Percentiles rank a stretch among this genome's conserved stretches.
These are phyloP conservation scores for Leucaena leucocephala DNA, from an alignment of 306 rosid species.

Conservation along the genomic window DNA sequence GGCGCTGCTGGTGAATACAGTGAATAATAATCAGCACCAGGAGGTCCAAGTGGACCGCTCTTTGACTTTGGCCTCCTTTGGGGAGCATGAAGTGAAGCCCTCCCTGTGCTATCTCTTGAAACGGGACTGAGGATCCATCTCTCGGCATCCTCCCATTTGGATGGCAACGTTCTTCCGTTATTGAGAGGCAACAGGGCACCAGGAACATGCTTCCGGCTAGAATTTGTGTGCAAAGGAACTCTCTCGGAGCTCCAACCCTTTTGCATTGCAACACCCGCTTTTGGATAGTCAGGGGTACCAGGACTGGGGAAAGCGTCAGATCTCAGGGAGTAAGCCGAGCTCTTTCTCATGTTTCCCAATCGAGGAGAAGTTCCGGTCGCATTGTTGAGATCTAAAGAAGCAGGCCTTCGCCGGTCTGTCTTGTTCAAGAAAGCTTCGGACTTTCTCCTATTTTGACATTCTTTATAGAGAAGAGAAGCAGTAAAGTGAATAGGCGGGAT, in stretches of 20 bases:
- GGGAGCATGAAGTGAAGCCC: conserved; percentile 53
- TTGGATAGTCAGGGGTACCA: conserved; percentile 77
- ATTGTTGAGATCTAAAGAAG: conserved; percentile 92
- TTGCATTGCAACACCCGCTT: conserved; percentile 62
- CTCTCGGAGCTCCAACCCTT: conserved; percentile 98
- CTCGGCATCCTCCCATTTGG: conserved; percentile 99
- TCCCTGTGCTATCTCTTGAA: conserved; percentile 61
- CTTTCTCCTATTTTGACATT: conserved; percentile 90
- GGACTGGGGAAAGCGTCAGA: conserved; percentile 84
- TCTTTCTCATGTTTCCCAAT: conserved; percentile 68
- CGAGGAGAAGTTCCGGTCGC: conserved; percentile 78
- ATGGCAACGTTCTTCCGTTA: conserved; percentile 86
- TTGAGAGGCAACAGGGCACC: conserved; percentile 59
- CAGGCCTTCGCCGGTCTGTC: conserved; percentile 79
- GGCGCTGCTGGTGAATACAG: conserved; percentile 74
- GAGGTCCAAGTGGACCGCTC: conserved; percentile 96
- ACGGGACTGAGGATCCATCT: conserved; percentile 97
- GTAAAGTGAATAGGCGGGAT: neutral
- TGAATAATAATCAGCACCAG: conserved; percentile 75
- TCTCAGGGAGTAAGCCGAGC: conserved; percentile 49
- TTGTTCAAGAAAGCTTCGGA: conserved; percentile 68
- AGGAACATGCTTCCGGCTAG: conserved; percentile 56
- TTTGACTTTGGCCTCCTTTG: conserved; percentile 87
- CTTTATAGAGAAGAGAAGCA: conserved; percentile 39
- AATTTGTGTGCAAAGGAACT: conserved; percentile 65